Percentiles rank a stretch among this genome's conserved stretches.
Evolutionary conservation across 768 basidiomycete species (phyloP).

Genomic region (Vishniacozyma victoriae): DNA sequence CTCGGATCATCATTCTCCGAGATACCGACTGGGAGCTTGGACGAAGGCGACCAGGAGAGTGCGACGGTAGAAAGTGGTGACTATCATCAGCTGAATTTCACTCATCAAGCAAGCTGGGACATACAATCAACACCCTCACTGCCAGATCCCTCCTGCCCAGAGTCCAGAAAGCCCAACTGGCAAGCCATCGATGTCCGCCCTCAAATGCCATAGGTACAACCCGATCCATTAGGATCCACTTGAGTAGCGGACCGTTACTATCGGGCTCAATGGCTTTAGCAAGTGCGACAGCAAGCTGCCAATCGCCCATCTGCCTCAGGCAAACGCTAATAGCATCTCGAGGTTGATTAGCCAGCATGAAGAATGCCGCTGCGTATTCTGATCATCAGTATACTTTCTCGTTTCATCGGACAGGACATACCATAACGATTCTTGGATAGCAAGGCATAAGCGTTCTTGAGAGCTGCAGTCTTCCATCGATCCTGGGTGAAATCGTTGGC

Average conservation of each 20-base stretch:
- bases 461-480: conserved; percentile 84
- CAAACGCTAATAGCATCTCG: conserved; percentile 91
- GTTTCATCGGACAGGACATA: too few relatives aligned
- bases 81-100: conserved; percentile 16
- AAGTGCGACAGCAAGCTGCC: conserved; percentile 81
- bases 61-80: conserved; percentile 33
- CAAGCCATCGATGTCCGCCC: conserved; percentile 85
- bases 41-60: conserved; percentile 12
- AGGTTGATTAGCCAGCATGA: conserved; percentile 78
- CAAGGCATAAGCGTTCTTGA: conserved; percentile 93
- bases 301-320: conserved; percentile 76
- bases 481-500: conserved; percentile 77
- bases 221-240: conserved; percentile 62
- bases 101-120: conserved; percentile 35
- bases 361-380: conserved; percentile 99
- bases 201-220: conserved; percentile 79
- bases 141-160: conserved; percentile 80
- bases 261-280: conserved; percentile 69
- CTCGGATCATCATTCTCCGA: conserved; percentile 91
- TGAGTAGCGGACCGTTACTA: conserved; percentile 61
- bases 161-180: conserved; percentile 94
- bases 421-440: conserved; percentile 87
- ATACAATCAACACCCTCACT: conserved; percentile 80
- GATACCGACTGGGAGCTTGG: conserved; percentile 56
- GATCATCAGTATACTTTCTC: conserved; percentile 1